Evolutionary conservation across 179 eudicot genomes (phyloP), one percentile per base, ranked within the genome.

Genomic region (Amaranthus tricolor): DNA sequence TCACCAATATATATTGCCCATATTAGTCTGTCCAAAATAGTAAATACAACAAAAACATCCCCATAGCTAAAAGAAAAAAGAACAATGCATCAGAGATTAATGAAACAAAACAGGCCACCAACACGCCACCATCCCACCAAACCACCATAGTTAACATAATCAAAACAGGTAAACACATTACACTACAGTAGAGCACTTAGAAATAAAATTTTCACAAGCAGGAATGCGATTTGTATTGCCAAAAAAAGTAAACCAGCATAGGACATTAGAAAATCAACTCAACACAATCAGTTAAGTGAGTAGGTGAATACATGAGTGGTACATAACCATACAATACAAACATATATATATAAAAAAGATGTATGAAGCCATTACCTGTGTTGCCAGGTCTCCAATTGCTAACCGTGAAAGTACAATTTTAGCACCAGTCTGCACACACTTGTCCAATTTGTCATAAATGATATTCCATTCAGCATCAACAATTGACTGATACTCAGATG

Each of bases 401-500:
- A 95, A 85, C 40, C 99, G 91, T 16, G 99, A 95, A 51, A 95
- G 85, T 77, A 95, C 89, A 82, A 95, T 91, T 89, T 95, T 93
- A 68, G 99, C 99, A 74, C 98, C 99, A 80, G 98, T 89, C 77
- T 88, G 85, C 70, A 88, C 99, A 73, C 99, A 93, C 84, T 93
- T 95, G 78, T 95, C 99, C 85, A 95, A 79, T 77, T 95, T 95
- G 77, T 93, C 97, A 66, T 95, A 95, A 68, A 95, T 95, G 74
- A 95, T 95, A 84, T 95, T 95, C 99, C 99, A 95, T 73, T 95
- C 99, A 5, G 99, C 99, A 86, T 95, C 98, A 81, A 95, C 99
- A 77, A 95, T 95, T 63, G 99, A 95, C 82, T 95, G 98, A 79
- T 95, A 95, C 65, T 93, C 92, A 53, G 89, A 80, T 74, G 99